phyloP scores from a whole-genome alignment of 2,329 filamentous ascomycete species.

The Stagonosporopsis vannaccii region DNA sequence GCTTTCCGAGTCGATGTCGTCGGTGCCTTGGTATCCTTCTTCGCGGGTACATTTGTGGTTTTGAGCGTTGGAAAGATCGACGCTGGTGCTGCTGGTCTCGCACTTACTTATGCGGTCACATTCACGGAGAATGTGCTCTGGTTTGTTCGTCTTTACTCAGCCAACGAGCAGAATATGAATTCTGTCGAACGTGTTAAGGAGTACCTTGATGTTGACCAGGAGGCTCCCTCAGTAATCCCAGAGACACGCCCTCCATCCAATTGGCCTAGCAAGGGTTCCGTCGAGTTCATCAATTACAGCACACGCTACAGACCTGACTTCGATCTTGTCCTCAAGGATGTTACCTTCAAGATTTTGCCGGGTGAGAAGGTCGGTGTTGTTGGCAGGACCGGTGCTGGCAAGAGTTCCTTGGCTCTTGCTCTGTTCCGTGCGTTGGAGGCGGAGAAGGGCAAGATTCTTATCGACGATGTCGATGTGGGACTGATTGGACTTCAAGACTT shows the following conservation, averaged over 20 bases:
- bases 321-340: conserved; percentile 81
- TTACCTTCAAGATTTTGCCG: conserved; percentile 85
- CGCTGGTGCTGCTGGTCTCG: conserved; percentile 89
- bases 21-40: conserved; percentile 91
- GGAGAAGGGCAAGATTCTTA: conserved; percentile 84
- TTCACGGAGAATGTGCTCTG: conserved; percentile 97
- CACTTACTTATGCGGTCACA: conserved; percentile 92
- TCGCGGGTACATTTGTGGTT: conserved; percentile 90
- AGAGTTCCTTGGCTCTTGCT: conserved; percentile 91
- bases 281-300: conserved; percentile 88
- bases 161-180: conserved; percentile 99
- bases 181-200: conserved; percentile 97
- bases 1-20: conserved; percentile 89
- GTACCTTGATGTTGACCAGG: conserved; percentile 94
- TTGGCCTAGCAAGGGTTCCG: conserved; percentile 86
- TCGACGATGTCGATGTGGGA: conserved; percentile 91
- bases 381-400: conserved; percentile 92
- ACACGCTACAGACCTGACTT: conserved; percentile 89
- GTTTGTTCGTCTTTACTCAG: conserved; percentile 91
- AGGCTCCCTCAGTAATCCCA: conserved; percentile 79
- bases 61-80: conserved; percentile 83
- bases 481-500: conserved; percentile 91
- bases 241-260: conserved; percentile 77
- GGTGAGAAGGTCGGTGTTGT: conserved; percentile 96
- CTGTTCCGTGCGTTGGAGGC: conserved; percentile 94